These are phyloP conservation scores for Talaromyces nanjingensis DNA, from an alignment of 495 filamentous ascomycete genomes.

Conservation along the genomic window DNA sequence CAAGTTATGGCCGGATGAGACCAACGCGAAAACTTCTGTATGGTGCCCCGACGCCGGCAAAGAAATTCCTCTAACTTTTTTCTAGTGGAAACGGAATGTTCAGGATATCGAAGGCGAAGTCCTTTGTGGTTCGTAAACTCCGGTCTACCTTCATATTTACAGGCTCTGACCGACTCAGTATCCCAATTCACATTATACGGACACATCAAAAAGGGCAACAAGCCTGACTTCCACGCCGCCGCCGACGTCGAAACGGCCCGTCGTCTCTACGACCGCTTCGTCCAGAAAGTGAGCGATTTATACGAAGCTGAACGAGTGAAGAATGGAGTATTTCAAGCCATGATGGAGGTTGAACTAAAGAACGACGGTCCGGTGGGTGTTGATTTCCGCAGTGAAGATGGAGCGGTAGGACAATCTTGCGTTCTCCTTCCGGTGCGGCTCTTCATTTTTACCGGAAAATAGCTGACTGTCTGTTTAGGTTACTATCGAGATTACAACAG, in stretches of 20 bases:
- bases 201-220: slow-evolving; percentile 85
- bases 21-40: slow-evolving; percentile 44
- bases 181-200: slow-evolving; percentile 96
- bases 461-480: slow-evolving; percentile 40
- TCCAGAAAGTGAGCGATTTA: slow-evolving; percentile 62
- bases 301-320: slow-evolving; percentile 76
- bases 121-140: slow-evolving; percentile 64
- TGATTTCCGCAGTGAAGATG: slow-evolving; percentile 57
- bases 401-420: slow-evolving; percentile 46
- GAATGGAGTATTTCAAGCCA: slow-evolving; percentile 93
- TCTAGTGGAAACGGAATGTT: slow-evolving; percentile 81
- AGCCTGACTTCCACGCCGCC: slow-evolving; percentile 92
- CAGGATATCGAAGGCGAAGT: slow-evolving; percentile 84
- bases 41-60: not conserved
- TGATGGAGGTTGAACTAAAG: slow-evolving; percentile 94
- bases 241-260: slow-evolving; percentile 69
- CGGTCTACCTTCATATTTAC: not conserved
- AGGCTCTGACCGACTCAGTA: slow-evolving; percentile 44
- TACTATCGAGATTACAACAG: slow-evolving; percentile 59
- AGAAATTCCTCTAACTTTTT: not conserved
- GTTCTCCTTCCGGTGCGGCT: slow-evolving; percentile 23
- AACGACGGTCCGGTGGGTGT: slow-evolving; percentile 93
- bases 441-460: slow-evolving; percentile 13
- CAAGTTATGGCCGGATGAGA: slow-evolving; percentile 76
- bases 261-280: slow-evolving; percentile 74